Evolutionary conservation across 1,284 basidiomycete genomes (phyloP), one percentile per base, ranked within the genome.

Genomic region (Phlebopus sp.): DNA sequence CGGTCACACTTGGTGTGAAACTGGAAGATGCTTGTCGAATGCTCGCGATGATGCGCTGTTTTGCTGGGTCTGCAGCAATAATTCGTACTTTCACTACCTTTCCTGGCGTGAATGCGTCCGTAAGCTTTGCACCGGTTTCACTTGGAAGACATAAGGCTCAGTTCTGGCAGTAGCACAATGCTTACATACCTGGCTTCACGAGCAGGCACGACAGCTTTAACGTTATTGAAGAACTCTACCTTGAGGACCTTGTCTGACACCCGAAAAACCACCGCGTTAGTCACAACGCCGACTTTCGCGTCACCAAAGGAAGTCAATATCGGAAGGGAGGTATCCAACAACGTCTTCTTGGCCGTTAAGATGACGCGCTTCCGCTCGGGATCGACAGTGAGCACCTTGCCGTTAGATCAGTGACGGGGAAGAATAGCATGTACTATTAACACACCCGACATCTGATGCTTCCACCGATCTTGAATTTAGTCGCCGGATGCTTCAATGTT

Each of bases 291-390:
- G 8, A 81, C 72, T 57, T 79, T 75, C 25, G 83, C 86, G 51
- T 90, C 86, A 38, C 86, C 84, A 45, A 86, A 68, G 14, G 71
- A 76, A 1, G 84, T 68, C 37, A 97, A 66, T 37, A 91, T 75
- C 0, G 89, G 85, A 10, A 94, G 70, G 2, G 78, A 75, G 1
- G 93, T 91, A 32, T 93, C 86, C 37, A 99, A 69, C 13, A 99
- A 76, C 3, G 89, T 85, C 74, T 93, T 96, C 73, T 99, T 98
- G 34, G 95, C 84, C 0, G 97, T 98, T 31, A 99, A 71, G 4
- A 82, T 80, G 45, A 99, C 82, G 9, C 94, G 81, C 64, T 89
- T 92, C 46, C 86, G 81, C 37, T 86, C 84, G 0, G 85, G 74
- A 63, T 99, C 91, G 40, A 96, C 85, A 8, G 83, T 78, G 27